Conservation (phyloP, 2,329 filamentous ascomycete genomes). For the Colletotrichum echinochloae region DNA sequence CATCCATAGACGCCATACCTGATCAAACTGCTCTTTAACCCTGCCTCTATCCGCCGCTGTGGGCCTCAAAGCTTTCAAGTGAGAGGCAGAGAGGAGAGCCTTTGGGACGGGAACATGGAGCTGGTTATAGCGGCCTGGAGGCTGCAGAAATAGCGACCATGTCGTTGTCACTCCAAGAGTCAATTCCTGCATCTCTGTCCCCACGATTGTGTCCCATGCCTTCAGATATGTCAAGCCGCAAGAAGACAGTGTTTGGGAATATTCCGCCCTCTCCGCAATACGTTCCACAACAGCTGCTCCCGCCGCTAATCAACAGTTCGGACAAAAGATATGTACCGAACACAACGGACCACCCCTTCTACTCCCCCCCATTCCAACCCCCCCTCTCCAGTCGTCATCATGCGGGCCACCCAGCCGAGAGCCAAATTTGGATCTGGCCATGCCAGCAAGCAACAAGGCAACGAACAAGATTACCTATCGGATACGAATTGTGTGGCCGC, state of each 20-base stretch:
- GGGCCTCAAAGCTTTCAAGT: neutral
- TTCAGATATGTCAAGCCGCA: neutral
- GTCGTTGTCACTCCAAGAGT: neutral
- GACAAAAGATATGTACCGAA: slow-evolving; percentile 30
- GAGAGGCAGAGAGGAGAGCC: neutral
- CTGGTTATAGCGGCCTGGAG: neutral
- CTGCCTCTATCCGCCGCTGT: neutral
- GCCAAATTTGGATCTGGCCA: slow-evolving; percentile 10
- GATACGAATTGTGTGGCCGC: slow-evolving; percentile 5
- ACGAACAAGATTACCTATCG: slow-evolving; percentile 1
- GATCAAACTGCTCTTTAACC: neutral
- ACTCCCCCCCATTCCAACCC: too few species aligned
- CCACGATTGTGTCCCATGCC: neutral
- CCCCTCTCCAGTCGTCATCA: neutral
- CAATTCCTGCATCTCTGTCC: neutral
- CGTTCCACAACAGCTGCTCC: slow-evolving; percentile 23
- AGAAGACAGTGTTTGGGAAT: slow-evolving; percentile 3
- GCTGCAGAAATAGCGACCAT: neutral
- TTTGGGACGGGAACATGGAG: neutral
- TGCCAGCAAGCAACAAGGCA: slow-evolving; percentile 12
- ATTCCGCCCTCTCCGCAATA: neutral
- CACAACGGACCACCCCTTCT: slow-evolving; percentile 6
- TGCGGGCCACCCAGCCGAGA: slow-evolving; percentile 26
- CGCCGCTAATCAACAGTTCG: slow-evolving; percentile 18
- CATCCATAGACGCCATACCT: neutral